Evolutionary conservation across 169 alveolate species (phyloP), one percentile per base, ranked within the genome.

Genomic region (Neospora caninum): DNA sequence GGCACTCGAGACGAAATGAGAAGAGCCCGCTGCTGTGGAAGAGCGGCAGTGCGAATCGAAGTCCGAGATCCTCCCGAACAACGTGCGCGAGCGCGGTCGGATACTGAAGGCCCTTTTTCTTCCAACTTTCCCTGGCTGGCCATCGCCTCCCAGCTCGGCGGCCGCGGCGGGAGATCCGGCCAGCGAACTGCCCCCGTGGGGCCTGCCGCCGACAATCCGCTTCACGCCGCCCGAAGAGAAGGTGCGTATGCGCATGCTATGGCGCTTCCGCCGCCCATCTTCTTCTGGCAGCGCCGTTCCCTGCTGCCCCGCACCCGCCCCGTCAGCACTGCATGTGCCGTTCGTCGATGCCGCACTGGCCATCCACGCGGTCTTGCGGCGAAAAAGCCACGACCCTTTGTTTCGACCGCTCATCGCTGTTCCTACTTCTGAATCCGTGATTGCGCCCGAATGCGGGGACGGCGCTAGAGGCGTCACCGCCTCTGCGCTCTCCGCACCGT

Each of bases 391-490:
- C 43, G 86, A 78, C 27, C 13, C 10, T 38, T n/a, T 78, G 39
- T 10, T 78, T 78, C 39, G 86, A 36, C 43, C 43, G 18, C 86
- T 43, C 13, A n/a, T 20, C n/a, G n/a, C 45, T 18, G 86, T 43
- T 6, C 86, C 86, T n/a, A 78, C 9, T 16, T 78, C 86, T n/a
- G 86, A 78, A 78, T 78, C 86, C n/a, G 86, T 78, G n/a, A 78
- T 43, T 9, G 45, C 86, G 10, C 86, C 86, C 45, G 86, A 78
- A 25, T n/a, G 45, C 45, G 86, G 86, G 42, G 86, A 36, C 39
- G 86, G 86, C 45, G 86, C 31, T 29, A 2, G 43, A 6, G 86
- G 45, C 18, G 42, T 7, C 20, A 0, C 22, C 29, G n/a, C 39
- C 22, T 78, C 86, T 18, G 10, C 86, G n/a, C 27, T 78, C 43